A percentile compares a stretch with the other conserved stretches of the same genome.
Conservation (phyloP, 768 basidiomycete species). For the Cystobasidium tubakii region DNA sequence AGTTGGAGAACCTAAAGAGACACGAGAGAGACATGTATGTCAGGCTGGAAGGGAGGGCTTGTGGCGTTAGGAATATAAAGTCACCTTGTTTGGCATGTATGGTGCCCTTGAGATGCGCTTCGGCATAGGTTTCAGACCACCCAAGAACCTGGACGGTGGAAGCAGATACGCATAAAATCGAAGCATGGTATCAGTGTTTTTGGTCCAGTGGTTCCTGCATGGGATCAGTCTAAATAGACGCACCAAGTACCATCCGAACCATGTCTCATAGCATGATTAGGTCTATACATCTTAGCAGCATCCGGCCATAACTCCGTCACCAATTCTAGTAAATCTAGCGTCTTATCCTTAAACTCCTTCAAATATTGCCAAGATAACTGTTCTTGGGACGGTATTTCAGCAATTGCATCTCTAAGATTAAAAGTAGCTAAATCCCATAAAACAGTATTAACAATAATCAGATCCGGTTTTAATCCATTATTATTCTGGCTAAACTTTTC, state of each 20-base stretch:
- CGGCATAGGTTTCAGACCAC: not conserved
- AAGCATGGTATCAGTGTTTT: too few species aligned
- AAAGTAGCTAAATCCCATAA: conserved; percentile 12
- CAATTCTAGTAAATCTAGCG: not conserved
- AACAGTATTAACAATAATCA: conserved; percentile 13
- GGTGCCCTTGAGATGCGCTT: not conserved
- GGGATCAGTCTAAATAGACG: not conserved
- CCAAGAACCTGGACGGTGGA: not conserved
- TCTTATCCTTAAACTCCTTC: not conserved
- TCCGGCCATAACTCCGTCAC: not conserved
- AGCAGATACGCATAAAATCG: not conserved
- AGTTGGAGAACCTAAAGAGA: not conserved
- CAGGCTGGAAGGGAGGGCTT: too few species aligned
- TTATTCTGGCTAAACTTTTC: not conserved
- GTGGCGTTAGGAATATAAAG: not conserved
- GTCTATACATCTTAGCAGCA: conserved; percentile 20
- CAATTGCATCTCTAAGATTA: conserved; percentile 9
- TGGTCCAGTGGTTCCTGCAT: not conserved
- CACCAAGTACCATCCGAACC: conserved; percentile 6
- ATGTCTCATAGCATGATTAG: conserved; percentile 18
- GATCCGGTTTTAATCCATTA: not conserved
- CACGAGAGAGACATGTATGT: too few species aligned
- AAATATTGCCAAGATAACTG: conserved; percentile 5
- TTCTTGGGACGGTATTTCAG: not conserved
- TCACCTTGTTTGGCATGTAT: conserved; percentile 1